Base-by-base conservation (phyloP, 2,329 filamentous ascomycete species). In the Penicillium sp. region DNA sequence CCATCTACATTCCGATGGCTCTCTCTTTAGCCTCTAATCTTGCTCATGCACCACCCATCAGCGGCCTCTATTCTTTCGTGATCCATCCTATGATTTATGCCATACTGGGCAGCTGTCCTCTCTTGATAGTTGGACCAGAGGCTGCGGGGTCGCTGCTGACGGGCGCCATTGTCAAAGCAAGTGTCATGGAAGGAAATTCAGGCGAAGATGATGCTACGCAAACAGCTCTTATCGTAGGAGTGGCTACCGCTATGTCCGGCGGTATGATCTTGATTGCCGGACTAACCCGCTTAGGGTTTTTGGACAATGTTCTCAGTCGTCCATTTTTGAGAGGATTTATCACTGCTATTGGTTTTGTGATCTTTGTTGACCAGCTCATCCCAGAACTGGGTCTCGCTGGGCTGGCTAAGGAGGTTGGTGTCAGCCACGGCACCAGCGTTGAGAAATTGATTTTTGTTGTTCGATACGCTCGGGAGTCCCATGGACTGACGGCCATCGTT, bases 1-100 rank as follows among this genome's bases (percentile, higher is more conserved):
- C 92, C 26, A 94, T 99, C 77, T 99, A 99, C 72, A 88, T 99
- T 35, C 94, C 94, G 47, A 97, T 99, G 92, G 89, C 91, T 0
- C 82, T 99, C 13, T 97, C 94, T 0, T 88, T 95, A 60, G 91
- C 94, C 51, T 86, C 90, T 38, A 97, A 97, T 68, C 85, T 99
- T 39, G 91, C 89, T 6, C 94, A 97, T 70, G 85, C 97, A 1
- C 91, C 93, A 8, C 89, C 94, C 0, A 92, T 97, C 66, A 93
- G 96, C 67, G 94, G 94, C 0, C 81, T 99, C 3, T 99, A 97
- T 75, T 85, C 90, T 14, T 97, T 97, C 70, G 90, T 95, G 58
- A 90, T 97, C 77, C 92, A 92, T 55, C 94, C 94, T 0, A 76
- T 97, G 50, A 80, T 97, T 32, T 99, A 99, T 72, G 92, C 92